A percentile compares a stretch with the other conserved stretches of the same genome.
Conservation (phyloP, 176 grass and related monocot species). For the Hyparrhenia diplandra region DNA sequence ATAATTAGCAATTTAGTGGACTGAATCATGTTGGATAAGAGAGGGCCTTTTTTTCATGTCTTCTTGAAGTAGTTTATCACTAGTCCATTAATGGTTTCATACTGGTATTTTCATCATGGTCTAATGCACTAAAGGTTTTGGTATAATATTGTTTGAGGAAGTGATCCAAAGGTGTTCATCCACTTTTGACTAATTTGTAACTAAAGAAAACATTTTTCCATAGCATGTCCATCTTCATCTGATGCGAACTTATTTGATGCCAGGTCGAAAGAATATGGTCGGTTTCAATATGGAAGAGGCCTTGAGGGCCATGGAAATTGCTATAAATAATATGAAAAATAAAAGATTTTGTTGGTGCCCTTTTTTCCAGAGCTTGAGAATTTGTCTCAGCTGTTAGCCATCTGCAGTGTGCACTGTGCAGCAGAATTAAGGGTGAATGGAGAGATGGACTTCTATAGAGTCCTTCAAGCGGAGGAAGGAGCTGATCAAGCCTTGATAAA, state of each 20-base stretch:
- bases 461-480: conserved; percentile 66
- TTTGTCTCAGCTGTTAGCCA: conserved; percentile 56
- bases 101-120: conserved; percentile 10
- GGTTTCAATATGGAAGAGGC: conserved; percentile 87
- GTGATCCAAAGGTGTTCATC: not conserved
- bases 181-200: not conserved
- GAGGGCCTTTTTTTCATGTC: not conserved
- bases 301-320: conserved; percentile 68
- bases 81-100: not conserved
- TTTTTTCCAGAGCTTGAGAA: conserved; percentile 82
- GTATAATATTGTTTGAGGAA: conserved; percentile 9
- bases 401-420: conserved; percentile 82
- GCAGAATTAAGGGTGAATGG: conserved; percentile 50
- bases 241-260: conserved; percentile 19
- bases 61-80: not conserved
- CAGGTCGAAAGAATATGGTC: conserved; percentile 27
- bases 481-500: conserved; percentile 58
- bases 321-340: conserved; percentile 52
- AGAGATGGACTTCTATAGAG: conserved; percentile 57
- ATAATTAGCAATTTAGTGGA: not conserved
- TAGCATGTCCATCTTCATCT: conserved; percentile 6
- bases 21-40: not conserved
- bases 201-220: not conserved
- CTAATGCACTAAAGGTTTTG: not conserved
- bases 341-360: conserved; percentile 69